Evolutionary conservation across 192 early-diverging fungal species (phyloP), one percentile per base, ranked within the genome.

Genomic region (Cetraspora pellucida): DNA sequence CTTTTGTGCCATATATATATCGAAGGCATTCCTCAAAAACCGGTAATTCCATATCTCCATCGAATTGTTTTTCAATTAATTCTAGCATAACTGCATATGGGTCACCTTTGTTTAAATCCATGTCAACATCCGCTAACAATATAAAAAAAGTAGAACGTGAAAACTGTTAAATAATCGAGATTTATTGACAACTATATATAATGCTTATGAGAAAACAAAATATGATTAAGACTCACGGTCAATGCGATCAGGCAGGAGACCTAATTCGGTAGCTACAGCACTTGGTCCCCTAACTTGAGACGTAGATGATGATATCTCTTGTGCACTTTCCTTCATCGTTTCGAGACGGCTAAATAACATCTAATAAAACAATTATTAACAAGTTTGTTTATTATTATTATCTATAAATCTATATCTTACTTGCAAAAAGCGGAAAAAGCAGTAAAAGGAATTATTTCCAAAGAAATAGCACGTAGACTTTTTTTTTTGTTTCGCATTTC

Each of bases 21-120:
- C 98, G 91, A 49, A 90, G 83, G 44, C 86, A 86, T 68, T 99
- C 97, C 77, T 99, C 98, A 87, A 94, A 99, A 70, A 85, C 84
- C 45, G 83, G 84, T 25, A 87, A 78, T 31, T 98, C 96, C 72
- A 96, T 81, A 61, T 97, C 92, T 45, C 90, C 90, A 47, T 90
- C 90, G 82, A 98, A 82, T 72, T 95, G 89, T 71, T 90, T 89
- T 78, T 90, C 86, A 44, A 95, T 89, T 17, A 93, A 72, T 44
- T 89, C 88, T 13, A 97, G 79, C 47, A 98, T 86, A 31, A 92
- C 88, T 37, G 84, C 72, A 83, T 95, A 99, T 64, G 93, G 93
- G 77, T 96, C 90, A 4, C 89, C 86, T 25, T 81, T 82, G 46
- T 85, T 82, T 60, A 88, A 66, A 64, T 89, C 89, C n/a, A 87